These are phyloP conservation scores for Haplosporangium gracile DNA, from an alignment of 192 early-diverging fungal genomes.

Conservation along the genomic window DNA sequence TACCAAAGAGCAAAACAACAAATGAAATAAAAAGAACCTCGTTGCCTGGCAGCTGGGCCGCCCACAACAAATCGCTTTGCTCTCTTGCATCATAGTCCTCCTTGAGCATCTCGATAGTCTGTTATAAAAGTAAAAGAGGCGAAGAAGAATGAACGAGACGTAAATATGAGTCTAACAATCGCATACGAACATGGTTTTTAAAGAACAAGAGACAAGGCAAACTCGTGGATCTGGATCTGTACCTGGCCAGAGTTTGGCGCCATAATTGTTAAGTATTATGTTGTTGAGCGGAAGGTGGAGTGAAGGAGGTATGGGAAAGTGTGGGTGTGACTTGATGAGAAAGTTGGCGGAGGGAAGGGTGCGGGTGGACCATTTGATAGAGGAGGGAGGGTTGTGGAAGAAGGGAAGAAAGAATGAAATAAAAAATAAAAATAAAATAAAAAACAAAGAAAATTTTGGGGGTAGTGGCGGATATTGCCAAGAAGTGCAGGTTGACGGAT, in stretches of 20 bases:
- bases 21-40: slow-evolving; percentile 2
- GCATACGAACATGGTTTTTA: background rate
- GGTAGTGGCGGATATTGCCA: background rate
- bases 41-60: too few species aligned
- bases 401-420: too few species aligned
- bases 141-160: background rate
- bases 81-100: background rate
- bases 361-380: background rate
- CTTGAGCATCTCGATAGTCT: background rate
- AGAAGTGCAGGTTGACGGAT: background rate
- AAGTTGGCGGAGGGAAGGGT: background rate
- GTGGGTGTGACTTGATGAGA: background rate
- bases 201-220: background rate
- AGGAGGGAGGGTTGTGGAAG: background rate
- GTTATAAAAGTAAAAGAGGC: background rate
- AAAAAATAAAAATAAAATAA: too few species aligned
- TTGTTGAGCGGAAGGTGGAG: background rate
- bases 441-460: background rate
- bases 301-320: background rate
- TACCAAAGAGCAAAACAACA: background rate
- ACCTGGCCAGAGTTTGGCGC: background rate
- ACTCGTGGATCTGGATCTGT: background rate
- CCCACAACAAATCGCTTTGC: background rate
- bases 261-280: background rate
- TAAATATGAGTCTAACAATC: background rate